Percentiles rank a stretch among this genome's conserved stretches.
Evolutionary conservation across 73 alveolate species (phyloP).

Genomic region (Paramecium pentaurelia): DNA sequence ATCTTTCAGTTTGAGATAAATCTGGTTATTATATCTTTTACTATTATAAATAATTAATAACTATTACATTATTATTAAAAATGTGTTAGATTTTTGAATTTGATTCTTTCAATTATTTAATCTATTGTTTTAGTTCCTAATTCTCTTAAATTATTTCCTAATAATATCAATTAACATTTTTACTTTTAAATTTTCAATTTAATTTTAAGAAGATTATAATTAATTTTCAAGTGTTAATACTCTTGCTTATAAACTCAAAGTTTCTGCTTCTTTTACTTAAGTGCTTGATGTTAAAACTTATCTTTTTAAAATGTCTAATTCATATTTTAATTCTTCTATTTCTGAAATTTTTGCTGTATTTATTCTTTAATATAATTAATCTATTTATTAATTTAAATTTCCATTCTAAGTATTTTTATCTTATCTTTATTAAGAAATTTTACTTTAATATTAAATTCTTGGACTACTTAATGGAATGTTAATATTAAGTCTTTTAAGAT

Average conservation of each 20-base stretch:
- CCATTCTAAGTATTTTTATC: not conserved
- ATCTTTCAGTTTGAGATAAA: not conserved
- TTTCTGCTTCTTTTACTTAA: not conserved
- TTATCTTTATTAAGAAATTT: not conserved
- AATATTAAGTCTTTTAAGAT: not conserved
- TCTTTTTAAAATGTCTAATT: not conserved
- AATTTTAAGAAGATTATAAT: not conserved
- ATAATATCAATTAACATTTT: not conserved
- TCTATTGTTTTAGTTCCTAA: not conserved
- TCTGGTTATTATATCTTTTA: not conserved
- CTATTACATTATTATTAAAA: not conserved
- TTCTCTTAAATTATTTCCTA: not conserved
- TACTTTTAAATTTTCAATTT: not conserved
- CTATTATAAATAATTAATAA: not conserved
- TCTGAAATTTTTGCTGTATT: not conserved
- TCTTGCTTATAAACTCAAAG: not conserved
- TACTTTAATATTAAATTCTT: not conserved
- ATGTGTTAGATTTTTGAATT: not conserved
- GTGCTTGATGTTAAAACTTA: not conserved
- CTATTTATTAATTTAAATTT: not conserved
- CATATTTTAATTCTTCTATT: not conserved
- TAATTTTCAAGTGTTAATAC: not conserved
- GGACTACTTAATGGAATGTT: not conserved
- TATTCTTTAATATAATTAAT: not conserved
- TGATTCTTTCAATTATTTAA: not conserved